phyloP scores from a whole-genome alignment of 176 grass and related monocot genomes.

The Carex kokanica region DNA sequence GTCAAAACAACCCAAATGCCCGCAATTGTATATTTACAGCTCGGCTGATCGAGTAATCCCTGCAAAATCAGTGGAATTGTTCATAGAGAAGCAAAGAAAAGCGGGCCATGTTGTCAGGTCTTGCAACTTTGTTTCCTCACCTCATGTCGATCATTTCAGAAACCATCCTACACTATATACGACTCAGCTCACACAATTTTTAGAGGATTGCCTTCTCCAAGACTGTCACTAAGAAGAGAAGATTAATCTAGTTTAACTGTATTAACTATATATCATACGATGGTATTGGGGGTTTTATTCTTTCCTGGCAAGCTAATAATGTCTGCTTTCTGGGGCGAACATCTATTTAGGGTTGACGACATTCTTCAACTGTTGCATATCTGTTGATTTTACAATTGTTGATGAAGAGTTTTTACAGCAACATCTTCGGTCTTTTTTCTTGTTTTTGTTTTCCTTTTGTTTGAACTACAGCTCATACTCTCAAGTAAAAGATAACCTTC shows the following conservation, averaged over 20 bases:
- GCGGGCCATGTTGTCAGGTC: constrained; percentile 52
- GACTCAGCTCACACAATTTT: constrained; percentile 54
- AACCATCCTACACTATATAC: constrained; percentile 66
- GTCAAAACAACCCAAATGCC: constrained; percentile 66
- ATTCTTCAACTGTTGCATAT: background rate
- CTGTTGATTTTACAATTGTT: constrained; percentile 3
- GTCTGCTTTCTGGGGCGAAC: constrained; percentile 17
- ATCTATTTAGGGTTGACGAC: background rate
- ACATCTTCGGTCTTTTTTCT: background rate
- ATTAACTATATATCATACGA: background rate
- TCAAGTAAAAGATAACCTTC: background rate
- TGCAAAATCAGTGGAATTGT: constrained; percentile 71
- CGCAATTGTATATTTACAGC: constrained; percentile 87
- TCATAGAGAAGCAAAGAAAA: constrained; percentile 57
- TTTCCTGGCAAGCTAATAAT: constrained; percentile 34
- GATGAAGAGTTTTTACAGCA: background rate
- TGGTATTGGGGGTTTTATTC: constrained; percentile 19
- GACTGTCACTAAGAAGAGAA: background rate
- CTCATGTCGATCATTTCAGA: constrained; percentile 78
- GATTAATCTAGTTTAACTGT: background rate
- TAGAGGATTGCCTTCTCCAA: constrained; percentile 62
- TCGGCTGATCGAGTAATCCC: constrained; percentile 80
- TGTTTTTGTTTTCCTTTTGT: background rate
- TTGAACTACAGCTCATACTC: background rate
- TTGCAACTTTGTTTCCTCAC: constrained; percentile 70